Percentiles rank a stretch among this genome's conserved stretches.
Conservation (phyloP, 768 basidiomycete species). For the Psilocybe sp. region DNA sequence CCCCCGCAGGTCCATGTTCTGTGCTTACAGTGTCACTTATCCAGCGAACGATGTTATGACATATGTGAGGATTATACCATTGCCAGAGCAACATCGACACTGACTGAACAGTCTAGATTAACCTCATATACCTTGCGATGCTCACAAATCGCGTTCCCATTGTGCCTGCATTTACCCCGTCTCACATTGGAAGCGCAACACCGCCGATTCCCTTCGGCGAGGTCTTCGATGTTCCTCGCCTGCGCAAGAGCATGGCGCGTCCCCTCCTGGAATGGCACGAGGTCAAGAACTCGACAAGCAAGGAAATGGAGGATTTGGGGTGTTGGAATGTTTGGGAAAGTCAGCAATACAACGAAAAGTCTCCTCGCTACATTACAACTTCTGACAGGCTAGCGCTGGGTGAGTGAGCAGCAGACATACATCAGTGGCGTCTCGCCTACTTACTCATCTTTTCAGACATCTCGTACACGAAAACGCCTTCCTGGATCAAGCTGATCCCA, state of each 20-base stretch:
- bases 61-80: constrained; percentile 38
- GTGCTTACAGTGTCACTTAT: constrained; percentile 55
- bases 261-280: constrained; percentile 65
- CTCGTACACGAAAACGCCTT: constrained; percentile 48
- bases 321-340: constrained; percentile 55
- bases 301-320: constrained; percentile 44
- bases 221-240: constrained; percentile 57
- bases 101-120: constrained; percentile 29
- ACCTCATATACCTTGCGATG: constrained; percentile 57
- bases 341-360: constrained; percentile 35
- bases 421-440: background rate
- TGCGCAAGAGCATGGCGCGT: constrained; percentile 38
- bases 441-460: constrained; percentile 32
- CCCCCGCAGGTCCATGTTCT: background rate
- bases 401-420: constrained; percentile 15
- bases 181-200: constrained; percentile 49
- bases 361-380: constrained; percentile 36
- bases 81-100: background rate
- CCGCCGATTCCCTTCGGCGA: constrained; percentile 54
- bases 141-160: constrained; percentile 61
- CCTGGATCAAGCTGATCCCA: constrained; percentile 47
- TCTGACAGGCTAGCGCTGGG: constrained; percentile 40
- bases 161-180: constrained; percentile 55
- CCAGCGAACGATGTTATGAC: constrained; percentile 80
- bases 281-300: constrained; percentile 47